Conservation (phyloP, 73 alveolate genomes). For the Effrenium voratum region DNA sequence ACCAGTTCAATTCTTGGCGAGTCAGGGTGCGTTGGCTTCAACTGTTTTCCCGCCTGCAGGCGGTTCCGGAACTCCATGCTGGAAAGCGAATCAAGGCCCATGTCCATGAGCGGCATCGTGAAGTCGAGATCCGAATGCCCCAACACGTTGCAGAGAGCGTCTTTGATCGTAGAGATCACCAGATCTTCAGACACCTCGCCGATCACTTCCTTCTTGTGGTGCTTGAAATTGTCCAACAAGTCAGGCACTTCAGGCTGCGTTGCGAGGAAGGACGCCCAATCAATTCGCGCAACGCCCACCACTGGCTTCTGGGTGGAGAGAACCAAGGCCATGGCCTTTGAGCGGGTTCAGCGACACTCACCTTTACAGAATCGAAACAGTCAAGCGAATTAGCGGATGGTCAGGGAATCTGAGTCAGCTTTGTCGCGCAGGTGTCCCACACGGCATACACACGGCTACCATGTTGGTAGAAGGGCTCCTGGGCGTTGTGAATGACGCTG, state of each 20-base stretch:
- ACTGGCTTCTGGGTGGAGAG: not conserved
- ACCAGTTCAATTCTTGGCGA: too few relatives aligned
- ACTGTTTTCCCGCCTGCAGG: too few relatives aligned
- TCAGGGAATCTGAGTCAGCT: too few relatives aligned
- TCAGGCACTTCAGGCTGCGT: not conserved
- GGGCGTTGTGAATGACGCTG: too few relatives aligned
- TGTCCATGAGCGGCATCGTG: not conserved
- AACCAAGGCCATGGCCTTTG: not conserved
- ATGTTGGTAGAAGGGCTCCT: too few relatives aligned
- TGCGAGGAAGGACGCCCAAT: not conserved
- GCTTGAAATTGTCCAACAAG: not conserved
- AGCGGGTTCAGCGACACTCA: not conserved
- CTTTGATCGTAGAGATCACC: not conserved
- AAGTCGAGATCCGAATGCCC: not conserved
- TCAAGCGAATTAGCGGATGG: not conserved
- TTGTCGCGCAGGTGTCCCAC: too few relatives aligned
- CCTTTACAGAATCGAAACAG: too few relatives aligned
- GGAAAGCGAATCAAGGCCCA: constrained; percentile 8
- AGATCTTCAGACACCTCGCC: not conserved
- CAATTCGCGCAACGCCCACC: not conserved
- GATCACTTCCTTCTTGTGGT: not conserved
- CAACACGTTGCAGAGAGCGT: not conserved
- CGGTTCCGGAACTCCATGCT: constrained; percentile 5
- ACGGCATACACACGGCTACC: too few relatives aligned
- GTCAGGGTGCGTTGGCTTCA: too few relatives aligned